Evolutionary conservation across 768 basidiomycete genomes (phyloP), one percentile per base, ranked within the genome.

Genomic region (Calocybe gangraenosa): DNA sequence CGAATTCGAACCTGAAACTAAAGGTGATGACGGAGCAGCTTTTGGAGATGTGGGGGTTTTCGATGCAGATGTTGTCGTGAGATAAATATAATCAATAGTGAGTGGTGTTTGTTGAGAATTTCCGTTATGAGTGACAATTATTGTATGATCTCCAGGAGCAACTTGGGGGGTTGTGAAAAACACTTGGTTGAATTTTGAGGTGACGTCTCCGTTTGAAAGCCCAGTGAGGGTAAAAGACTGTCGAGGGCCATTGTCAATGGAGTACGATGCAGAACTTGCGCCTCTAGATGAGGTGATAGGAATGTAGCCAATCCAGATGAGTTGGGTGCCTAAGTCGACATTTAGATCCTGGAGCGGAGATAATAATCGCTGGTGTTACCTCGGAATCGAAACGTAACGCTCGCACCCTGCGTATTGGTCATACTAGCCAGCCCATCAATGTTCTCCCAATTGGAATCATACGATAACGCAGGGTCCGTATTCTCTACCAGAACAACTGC

Each of bases 21-120:
- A 28, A 28, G 25, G 25, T 28, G 25, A 28, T 28, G 25, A 11
- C 11, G 25, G 25, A 28, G 25, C 5, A 6, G 11, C 25, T 5
- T 11, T 11, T 6, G 5, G 5, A 28, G 25, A 28, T 28, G 25
- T 28, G 25, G 25, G 25, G 11, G 5, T 28, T 6, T 11, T 5
- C 25, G 25, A 11, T 5, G 25, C 25, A n/a, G n/a, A n/a, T 11
- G 25, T 28, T 11, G 11, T 11, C 5, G 6, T 28, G 11, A 60
- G 54, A 21, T 48, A 55, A 20, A 59, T 48, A n/a, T 53, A 43
- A 8, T 48, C 48, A n/a, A 63, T 50, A 14, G 53, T 52, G 30
- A 65, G 55, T 1, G 62, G 64, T 0, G 60, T 62, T 20, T 47
- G 35, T 15, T 57, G 25, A 3, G 47, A 50, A 23, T 34, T 32